These are phyloP conservation scores for Ophiosphaerella herpotricha DNA, from an alignment of 2,329 filamentous ascomycete genomes.

Conservation along the genomic window DNA sequence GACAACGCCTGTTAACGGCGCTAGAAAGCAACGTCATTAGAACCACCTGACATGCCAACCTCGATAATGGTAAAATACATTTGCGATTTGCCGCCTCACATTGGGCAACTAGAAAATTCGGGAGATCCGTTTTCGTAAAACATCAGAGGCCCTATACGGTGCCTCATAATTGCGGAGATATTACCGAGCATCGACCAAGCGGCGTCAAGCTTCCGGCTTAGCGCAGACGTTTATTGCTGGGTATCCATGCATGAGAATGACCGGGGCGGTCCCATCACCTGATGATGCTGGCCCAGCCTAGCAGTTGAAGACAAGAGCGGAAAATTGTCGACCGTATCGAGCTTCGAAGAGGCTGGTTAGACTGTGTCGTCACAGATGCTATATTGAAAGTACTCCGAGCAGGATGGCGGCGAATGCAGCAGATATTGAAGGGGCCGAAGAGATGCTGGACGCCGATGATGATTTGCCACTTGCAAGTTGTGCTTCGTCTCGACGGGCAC, in stretches of 20 bases:
- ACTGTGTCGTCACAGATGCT: slow-evolving; percentile 26
- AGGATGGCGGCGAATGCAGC: slow-evolving; percentile 23
- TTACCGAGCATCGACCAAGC: slow-evolving; percentile 6
- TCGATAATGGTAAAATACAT: slow-evolving; percentile 9
- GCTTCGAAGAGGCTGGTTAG: slow-evolving; percentile 17
- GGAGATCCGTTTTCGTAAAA: slow-evolving; percentile 4
- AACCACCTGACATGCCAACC: slow-evolving; percentile 7
- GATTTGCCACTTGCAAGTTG: slow-evolving; percentile 16
- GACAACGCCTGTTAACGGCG: background rate
- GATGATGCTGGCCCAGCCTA: slow-evolving; percentile 15
- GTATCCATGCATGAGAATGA: slow-evolving; percentile 41
- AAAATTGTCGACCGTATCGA: slow-evolving; percentile 27
- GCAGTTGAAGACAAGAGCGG: slow-evolving; percentile 21
- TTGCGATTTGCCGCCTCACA: background rate
- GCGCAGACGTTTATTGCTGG: slow-evolving; percentile 29
- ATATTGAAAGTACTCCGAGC: slow-evolving; percentile 31
- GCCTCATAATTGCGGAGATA: slow-evolving; percentile 8
- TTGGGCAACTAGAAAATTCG: background rate
- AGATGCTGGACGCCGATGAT: slow-evolving; percentile 21
- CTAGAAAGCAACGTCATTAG: slow-evolving; percentile 6
- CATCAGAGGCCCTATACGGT: background rate
- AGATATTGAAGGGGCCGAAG: slow-evolving; percentile 13
- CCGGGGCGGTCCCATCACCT: slow-evolving; percentile 26
- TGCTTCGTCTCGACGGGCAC: slow-evolving; percentile 40
- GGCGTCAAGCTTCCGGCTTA: slow-evolving; percentile 12